A percentile compares a stretch with the other conserved stretches of the same genome.
phyloP scores from a whole-genome alignment of 352 stramenopile genomes.

The Pythium rhizo-oryzae region DNA sequence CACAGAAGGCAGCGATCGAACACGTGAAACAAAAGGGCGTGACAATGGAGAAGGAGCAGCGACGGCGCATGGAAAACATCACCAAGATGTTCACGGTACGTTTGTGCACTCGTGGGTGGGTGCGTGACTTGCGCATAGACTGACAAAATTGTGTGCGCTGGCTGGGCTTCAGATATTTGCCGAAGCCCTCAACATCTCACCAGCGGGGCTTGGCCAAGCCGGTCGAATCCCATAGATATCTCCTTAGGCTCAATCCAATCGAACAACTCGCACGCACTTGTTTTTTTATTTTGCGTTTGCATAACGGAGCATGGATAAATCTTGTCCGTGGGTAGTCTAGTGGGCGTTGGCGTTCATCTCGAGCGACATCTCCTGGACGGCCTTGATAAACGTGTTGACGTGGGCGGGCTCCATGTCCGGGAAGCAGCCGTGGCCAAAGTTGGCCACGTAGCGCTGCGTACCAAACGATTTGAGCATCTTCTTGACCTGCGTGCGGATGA shows the following conservation, averaged over 20 bases:
- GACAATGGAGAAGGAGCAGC: slow-evolving; percentile 69
- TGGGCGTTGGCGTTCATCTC: slow-evolving; percentile 73
- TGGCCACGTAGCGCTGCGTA: slow-evolving; percentile 96
- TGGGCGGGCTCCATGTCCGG: slow-evolving; percentile 95
- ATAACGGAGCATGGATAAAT: not conserved
- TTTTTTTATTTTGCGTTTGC: slow-evolving; percentile 29
- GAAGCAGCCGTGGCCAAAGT: slow-evolving; percentile 97
- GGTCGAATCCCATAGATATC: slow-evolving; percentile 28
- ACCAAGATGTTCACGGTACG: slow-evolving; percentile 74
- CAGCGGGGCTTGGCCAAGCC: slow-evolving; percentile 21
- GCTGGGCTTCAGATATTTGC: slow-evolving; percentile 64
- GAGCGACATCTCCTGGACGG: slow-evolving; percentile 94
- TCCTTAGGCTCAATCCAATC: not conserved
- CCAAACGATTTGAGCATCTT: slow-evolving; percentile 96
- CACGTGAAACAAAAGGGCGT: slow-evolving; percentile 53
- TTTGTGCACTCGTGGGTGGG: not conserved
- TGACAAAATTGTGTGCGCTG: not conserved
- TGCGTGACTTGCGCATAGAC: too few species aligned
- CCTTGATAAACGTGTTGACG: slow-evolving; percentile 96
- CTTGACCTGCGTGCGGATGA: slow-evolving; percentile 85
- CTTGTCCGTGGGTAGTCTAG: slow-evolving; percentile 8
- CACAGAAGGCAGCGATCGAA: slow-evolving; percentile 43
- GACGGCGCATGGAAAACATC: slow-evolving; percentile 74
- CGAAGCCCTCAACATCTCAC: slow-evolving; percentile 67
- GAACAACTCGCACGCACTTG: not conserved